Conservation (phyloP, 2,329 filamentous ascomycete species). For the Phyllosticta citribraziliensis region DNA sequence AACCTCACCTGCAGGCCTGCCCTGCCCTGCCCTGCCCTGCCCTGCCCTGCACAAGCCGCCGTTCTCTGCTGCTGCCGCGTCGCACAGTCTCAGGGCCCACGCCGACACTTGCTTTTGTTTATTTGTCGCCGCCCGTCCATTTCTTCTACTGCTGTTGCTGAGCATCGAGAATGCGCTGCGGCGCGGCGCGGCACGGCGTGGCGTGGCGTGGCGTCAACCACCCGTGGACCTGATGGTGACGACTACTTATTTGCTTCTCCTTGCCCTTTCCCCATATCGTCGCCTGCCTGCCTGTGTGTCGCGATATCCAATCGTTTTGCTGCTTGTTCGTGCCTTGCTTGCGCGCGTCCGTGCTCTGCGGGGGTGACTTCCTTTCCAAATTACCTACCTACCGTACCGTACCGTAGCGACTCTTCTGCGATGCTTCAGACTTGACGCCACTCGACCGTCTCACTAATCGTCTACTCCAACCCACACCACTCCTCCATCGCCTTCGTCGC, state of each 20-base stretch:
- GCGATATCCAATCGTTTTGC: background rate
- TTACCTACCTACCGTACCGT: too few species aligned
- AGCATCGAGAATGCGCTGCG: background rate
- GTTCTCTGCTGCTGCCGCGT: background rate
- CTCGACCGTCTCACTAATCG: too few species aligned
- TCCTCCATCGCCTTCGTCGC: too few species aligned
- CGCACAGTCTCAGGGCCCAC: background rate
- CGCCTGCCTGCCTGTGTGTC: background rate
- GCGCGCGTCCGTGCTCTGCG: background rate
- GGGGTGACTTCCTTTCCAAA: too few species aligned
- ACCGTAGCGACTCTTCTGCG: too few species aligned
- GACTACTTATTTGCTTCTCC: background rate
- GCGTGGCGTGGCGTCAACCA: background rate
- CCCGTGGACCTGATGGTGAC: background rate
- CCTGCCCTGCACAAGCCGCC: background rate
- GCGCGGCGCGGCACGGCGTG: background rate
- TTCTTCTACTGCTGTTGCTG: background rate
- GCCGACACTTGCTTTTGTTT: background rate
- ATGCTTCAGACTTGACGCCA: too few species aligned
- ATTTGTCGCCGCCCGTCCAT: background rate
- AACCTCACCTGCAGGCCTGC: background rate
- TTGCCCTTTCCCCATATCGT: background rate
- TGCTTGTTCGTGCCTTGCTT: background rate
- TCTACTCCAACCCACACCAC: too few species aligned
- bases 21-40: background rate